Evolutionary conservation across 495 filamentous ascomycete genomes (phyloP), one percentile per base, ranked within the genome.

Genomic region (Penicillium dipodomyicola): DNA sequence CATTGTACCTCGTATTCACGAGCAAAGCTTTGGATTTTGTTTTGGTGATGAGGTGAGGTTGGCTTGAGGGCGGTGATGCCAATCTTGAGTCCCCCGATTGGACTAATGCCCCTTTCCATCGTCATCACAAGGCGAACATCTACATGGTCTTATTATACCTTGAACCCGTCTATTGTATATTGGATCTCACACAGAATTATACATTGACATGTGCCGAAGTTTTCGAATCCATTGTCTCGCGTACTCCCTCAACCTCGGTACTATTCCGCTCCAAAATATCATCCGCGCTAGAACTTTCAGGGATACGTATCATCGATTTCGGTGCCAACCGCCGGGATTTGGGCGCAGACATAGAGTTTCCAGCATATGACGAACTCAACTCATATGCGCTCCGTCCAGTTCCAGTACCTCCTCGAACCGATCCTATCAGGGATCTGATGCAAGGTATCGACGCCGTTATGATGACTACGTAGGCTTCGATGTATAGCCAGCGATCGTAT

Each of bases 371-470:
- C 25, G 56, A 62, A 25, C 49, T 61, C 4, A 67, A 47, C 35
- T 61, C 61, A 23, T 67, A 48, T 14, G 61, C 56, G 53, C 59
- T 48, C n/a, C 30, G 23, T 47, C 52, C 49, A 29, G 35, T 64
- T 11, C 37, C 52, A 7, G 56, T 52, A 33, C 49, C 50, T 14
- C 52, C 41, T 12, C 52, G 41, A 15, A 37, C 51, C 0, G 64
- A 54, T 12, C 58, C 46, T 14, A 67, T 12, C 5, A 72, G 48
- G 0, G 68, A 67, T 15, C 68, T 62, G 17, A 71, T 54, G 22
- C 61, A 67, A 0, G 70, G 70, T 4, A 72, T 61, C 0, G 70
- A 72, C 1, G 68, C 63, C 3, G 68, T 71, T 17, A 72, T 65
- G 23, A 72, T 71, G 12, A 72, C 68, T 5, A 72, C 22, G 33